Base-by-base conservation (phyloP, 2,329 filamentous ascomycete species). In the Hyphodiscus sp. region DNA sequence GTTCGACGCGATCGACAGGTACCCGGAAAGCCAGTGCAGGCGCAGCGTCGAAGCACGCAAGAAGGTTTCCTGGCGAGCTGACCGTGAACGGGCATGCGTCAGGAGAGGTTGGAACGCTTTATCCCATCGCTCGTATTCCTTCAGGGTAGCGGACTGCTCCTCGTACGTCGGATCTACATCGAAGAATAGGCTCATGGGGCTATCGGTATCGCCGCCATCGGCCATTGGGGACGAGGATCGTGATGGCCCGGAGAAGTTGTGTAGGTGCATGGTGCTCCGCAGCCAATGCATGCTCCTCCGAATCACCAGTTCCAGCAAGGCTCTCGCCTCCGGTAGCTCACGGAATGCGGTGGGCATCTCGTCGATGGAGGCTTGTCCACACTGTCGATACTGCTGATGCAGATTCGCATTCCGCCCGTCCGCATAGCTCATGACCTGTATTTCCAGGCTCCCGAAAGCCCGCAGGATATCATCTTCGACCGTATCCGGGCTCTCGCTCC, bases 121-220 rank as follows among this genome's bases (percentile, higher is more conserved):
- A 42, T 62, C 57, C 61, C 61, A 63, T 5, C 58, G 54, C 43
- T 60, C 57, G 33, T 59, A 63, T 48, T 62, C 60, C n/a, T 56
- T 55, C 29, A 63, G 20, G 1, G 56, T 62, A 18, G 48, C 52
- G 3, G 54, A 43, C 16, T 57, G 51, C 38, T 63, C 59, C 29
- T 58, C 56, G 30, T 58, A 61, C 13, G 54, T 60, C 4, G 58
- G 57, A 43, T 63, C 57, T 4, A 59, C 55, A 49, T 63, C 60
- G 20, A 63, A 61, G 33, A 61, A 60, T 2, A 59, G 18, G n/a
- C 33, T 38, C 33, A 38, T 6, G 33, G 33, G 33, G 11, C 5
- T 2, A 4, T 38, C 33, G 5, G 13, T 4, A 38, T 38, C 33
- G 5, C 13, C 33, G 11, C 33, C 33, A 13, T 29, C 49, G 16